These are phyloP conservation scores for Ballota nigra DNA, from an alignment of 257 asterid genomes.

Conservation along the genomic window DNA sequence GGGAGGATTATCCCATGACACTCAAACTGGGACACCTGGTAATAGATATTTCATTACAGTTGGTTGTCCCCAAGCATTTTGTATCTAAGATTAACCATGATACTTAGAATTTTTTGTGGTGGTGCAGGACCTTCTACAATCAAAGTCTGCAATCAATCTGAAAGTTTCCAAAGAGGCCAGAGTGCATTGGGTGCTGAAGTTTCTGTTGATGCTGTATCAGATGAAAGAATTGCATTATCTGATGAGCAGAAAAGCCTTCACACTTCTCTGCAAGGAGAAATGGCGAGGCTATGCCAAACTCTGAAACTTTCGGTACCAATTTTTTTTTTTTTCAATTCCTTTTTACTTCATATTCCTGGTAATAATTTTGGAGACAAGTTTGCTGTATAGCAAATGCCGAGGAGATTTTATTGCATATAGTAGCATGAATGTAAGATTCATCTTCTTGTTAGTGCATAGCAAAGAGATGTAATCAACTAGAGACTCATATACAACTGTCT, in stretches of 20 bases:
- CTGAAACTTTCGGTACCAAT: conserved; percentile 66
- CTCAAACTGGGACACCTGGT: conserved; percentile 5
- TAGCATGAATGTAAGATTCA: background rate
- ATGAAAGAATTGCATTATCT: conserved; percentile 23
- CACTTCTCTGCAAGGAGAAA: conserved; percentile 42
- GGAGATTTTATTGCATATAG: background rate
- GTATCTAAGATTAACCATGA: background rate
- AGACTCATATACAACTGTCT: background rate
- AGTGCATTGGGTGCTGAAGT: conserved; percentile 28
- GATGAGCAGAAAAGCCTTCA: conserved; percentile 48
- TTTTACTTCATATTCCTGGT: conserved; percentile 1
- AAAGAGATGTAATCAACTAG: conserved; percentile 13
- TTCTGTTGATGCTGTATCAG: conserved; percentile 31
- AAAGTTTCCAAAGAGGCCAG: conserved; percentile 25
- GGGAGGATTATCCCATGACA: conserved; percentile 27
- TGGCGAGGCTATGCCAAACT: conserved; percentile 42
- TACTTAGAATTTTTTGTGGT: conserved; percentile 21
- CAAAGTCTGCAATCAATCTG: conserved; percentile 27
- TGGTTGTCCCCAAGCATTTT: background rate
- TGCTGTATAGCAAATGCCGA: background rate
- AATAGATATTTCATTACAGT: background rate
- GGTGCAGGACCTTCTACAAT: conserved; percentile 36
- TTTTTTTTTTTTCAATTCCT: conserved; percentile 11
- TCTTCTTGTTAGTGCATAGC: background rate
- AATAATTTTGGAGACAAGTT: conserved; percentile 1